Base-by-base conservation (phyloP, 1,284 basidiomycete species). In the Cerioporus squamosus region DNA sequence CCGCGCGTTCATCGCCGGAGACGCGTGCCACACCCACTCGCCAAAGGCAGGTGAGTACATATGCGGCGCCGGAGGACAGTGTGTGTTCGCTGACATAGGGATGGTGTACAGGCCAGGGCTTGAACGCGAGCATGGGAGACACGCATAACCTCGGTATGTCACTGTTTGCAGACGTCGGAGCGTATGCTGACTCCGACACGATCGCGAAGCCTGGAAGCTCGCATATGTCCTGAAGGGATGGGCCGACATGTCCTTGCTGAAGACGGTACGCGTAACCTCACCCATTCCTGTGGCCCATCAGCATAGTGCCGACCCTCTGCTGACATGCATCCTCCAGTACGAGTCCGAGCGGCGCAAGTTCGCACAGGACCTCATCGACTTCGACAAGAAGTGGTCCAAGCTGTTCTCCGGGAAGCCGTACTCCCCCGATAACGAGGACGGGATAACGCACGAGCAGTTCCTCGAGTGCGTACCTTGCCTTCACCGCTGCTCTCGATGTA, bases 11-110 rank as follows among this genome's bases (percentile, higher is more conserved):
- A 93, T 94, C 60, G 89, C 86, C 3, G 91, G 91, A 0, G 90
- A 92, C 73, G 88, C 88, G 2, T 92, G 87, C 66, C 93, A 94
- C 68, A 94, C 93, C 0, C 93, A 94, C 72, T 93, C 90, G 0
- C 92, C 92, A 0, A 94, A 85, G 64, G 81, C 81, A 5, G 72
- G 72, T 66, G 6, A 9, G 69, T 60, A 14, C 33, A 9, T 20
- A 10, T 17, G 23, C n/a, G n/a, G n/a, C n/a, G n/a, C n/a, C n/a
- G n/a, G n/a, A n/a, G n/a, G n/a, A n/a, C n/a, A n/a, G n/a, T n/a
- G n/a, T n/a, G n/a, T n/a, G 45, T 9, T 38, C 12, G 15, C 23
- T 12, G 8, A 14, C 9, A 15, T 14, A 51, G 87, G 17, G 5
- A 5, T 9, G 15, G 15, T 20, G 8, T 4, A 77, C 74, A 77